Evolutionary conservation across 2,329 filamentous ascomycete species (phyloP), one percentile per base, ranked within the genome.

Genomic region (Paecilomyces fulvus): DNA sequence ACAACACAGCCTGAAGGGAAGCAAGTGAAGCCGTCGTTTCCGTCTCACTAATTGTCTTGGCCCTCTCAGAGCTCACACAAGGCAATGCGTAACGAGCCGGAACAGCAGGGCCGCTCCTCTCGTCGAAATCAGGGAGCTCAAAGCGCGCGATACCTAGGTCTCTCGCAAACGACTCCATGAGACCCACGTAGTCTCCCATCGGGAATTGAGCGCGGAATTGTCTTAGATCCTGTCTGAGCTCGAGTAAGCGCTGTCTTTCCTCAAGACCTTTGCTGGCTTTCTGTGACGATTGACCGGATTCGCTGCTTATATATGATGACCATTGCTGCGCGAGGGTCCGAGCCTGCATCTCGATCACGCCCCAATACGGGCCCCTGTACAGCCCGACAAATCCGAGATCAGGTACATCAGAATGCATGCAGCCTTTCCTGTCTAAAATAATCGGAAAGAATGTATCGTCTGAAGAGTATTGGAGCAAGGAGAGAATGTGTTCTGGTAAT

Each of bases 301-400:
- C n/a, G 10, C 51, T 20, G 1, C 54, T 9, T 9, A 57, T 37
- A 3, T 30, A 14, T n/a, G 14, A 51, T 6, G 65, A 71, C 87
- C 88, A 92, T 10, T 83, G 68, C 11, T 79, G 70, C 0, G 85
- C 79, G 5, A 92, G 74, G 59, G 88, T 80, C 0, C 87, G 81
- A 2, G 89, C 86, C 71, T 95, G 90, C 86, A 91, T 89, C 69
- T 94, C 89, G 80, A 92, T 90, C 0, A 91, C 84, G 0, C 87
- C 87, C 90, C 90, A 95, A 68, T 90, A 94, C 0, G 89, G 89
- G 0, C 88, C 88, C 59, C 90, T 82, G 66, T 95, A 95, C 71
- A 91, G 90, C 0, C 90, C 90, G 1, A 94, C 85, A 64, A 94
- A 92, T 0, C 88, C 89, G 0, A 94, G 73, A 5, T 81, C 81